Evolutionary conservation across 345 rosid species (phyloP), one percentile per base, ranked within the genome.

Genomic region (Linum trigynum): DNA sequence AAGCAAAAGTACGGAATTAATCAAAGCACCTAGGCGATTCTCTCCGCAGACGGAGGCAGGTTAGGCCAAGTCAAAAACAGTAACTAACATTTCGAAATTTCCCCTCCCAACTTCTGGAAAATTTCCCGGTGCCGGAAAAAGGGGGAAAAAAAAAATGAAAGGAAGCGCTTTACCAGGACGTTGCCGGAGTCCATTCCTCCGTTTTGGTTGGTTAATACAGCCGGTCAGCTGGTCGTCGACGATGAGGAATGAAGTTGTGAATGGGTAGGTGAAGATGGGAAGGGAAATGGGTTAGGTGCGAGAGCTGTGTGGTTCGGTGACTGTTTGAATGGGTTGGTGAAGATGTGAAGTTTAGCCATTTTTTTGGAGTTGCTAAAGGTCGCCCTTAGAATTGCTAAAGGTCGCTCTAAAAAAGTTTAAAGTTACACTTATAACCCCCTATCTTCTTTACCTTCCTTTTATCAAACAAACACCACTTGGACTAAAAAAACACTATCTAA

Each of bases 151-250:
- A n/a, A n/a, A 7, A 57, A 57, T 35, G 38, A 57, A 17, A 17
- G 38, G 38, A 17, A 57, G 23, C 23, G 7, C 36, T 37, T 57
- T 16, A 57, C 61, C 61, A 57, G 9, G 61, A 57, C 61, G 23
- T 57, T 57, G 61, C 61, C 61, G 38, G 61, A 57, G 12, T 57
- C 61, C 61, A 57, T 57, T 6, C 10, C 9, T 57, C 61, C 61
- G 36, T 57, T 3, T 35, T 5, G 38, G 11, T 7, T 2, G 37
- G 23, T 3, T 10, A 7, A 4, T 7, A 12, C 16, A 4, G 38
- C 11, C 4, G 61, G 36, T 12, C 8, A 17, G 23, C 36, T 5
- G 9, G 35, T n/a, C 3, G 38, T 16, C 7, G 38, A 23, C 16
- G 38, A 17, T 16, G 7, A 2, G 61, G 61, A 57, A n/a, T 56